Evolutionary conservation across 768 basidiomycete species (phyloP).

Genomic region (Inosperma sp.): DNA sequence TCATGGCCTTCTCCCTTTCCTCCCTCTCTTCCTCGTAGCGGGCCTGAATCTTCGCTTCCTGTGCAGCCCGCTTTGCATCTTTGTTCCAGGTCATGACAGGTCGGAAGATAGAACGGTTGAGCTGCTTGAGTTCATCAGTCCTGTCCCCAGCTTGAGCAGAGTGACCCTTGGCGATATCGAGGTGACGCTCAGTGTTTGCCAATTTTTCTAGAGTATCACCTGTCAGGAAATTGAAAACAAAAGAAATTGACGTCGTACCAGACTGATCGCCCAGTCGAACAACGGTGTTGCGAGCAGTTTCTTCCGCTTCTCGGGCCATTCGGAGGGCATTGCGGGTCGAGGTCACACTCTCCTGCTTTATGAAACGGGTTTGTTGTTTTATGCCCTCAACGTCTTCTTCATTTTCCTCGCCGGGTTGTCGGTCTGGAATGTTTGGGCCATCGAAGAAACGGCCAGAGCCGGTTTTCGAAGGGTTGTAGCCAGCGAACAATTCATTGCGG

Average conservation of each 20-base stretch:
- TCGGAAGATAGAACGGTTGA: constrained; percentile 93
- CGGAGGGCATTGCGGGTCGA: constrained; percentile 90
- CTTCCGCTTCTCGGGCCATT: constrained; percentile 93
- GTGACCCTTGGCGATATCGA: constrained; percentile 88
- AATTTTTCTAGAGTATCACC: constrained; percentile 56
- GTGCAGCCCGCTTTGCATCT: constrained; percentile 79
- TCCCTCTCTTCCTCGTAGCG: constrained; percentile 85
- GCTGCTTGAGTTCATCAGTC: constrained; percentile 88
- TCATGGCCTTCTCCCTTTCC: constrained; percentile 80
- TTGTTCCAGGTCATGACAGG: constrained; percentile 93
- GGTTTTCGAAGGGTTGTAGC: constrained; percentile 57
- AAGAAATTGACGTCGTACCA: constrained; percentile 46
- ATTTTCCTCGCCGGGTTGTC: constrained; percentile 64
- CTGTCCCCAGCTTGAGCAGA: constrained; percentile 86
- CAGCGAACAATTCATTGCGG: constrained; percentile 71
- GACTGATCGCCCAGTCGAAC: constrained; percentile 87
- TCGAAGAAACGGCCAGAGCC: constrained; percentile 69
- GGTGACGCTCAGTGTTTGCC: constrained; percentile 91
- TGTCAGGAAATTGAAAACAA: constrained; percentile 9
- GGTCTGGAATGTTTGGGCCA: constrained; percentile 44
- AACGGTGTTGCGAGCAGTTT: constrained; percentile 85
- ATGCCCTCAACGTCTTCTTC: constrained; percentile 93
- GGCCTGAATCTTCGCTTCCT: constrained; percentile 76
- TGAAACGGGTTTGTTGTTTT: constrained; percentile 81
- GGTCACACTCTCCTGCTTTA: constrained; percentile 89